phyloP scores from a whole-genome alignment of 139 green algal genomes.

The Ettlia oleoabundans region DNA sequence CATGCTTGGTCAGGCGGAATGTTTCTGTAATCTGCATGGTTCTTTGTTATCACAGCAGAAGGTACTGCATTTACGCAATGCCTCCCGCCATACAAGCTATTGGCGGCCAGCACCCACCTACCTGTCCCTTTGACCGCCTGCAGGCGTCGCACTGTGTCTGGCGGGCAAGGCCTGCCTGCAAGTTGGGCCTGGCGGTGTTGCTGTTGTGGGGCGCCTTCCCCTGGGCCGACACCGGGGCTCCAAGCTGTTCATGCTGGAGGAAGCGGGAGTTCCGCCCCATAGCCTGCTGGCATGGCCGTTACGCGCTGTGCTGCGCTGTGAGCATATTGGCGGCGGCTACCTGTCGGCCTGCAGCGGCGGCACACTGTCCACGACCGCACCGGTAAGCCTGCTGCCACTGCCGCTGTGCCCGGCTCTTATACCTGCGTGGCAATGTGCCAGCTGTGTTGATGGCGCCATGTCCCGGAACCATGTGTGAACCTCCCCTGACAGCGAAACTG shows the following conservation, averaged over 20 bases:
- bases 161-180: constrained; percentile 25
- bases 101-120: neutral
- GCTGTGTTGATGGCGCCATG: too few species aligned
- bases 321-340: constrained; percentile 25
- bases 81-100: too few species aligned
- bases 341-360: constrained; percentile 14
- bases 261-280: constrained; percentile 14
- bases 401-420: too few species aligned
- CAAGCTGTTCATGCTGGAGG: constrained; percentile 29
- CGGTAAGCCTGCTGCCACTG: too few species aligned
- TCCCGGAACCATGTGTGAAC: too few species aligned
- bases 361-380: neutral
- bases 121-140: too few species aligned
- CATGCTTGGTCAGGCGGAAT: too few species aligned
- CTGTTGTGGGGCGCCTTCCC: neutral
- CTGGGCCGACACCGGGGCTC: constrained; percentile 13
- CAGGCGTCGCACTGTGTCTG: constrained; percentile 14
- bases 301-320: neutral
- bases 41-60: too few species aligned
- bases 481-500: too few species aligned
- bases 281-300: constrained; percentile 32
- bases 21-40: too few species aligned
- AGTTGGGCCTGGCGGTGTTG: neutral
- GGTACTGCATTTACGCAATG: too few species aligned
- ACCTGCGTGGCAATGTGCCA: too few species aligned